These are phyloP conservation scores for Ailanthus altissimus DNA, from an alignment of 345 rosid genomes.

Conservation along the genomic window DNA sequence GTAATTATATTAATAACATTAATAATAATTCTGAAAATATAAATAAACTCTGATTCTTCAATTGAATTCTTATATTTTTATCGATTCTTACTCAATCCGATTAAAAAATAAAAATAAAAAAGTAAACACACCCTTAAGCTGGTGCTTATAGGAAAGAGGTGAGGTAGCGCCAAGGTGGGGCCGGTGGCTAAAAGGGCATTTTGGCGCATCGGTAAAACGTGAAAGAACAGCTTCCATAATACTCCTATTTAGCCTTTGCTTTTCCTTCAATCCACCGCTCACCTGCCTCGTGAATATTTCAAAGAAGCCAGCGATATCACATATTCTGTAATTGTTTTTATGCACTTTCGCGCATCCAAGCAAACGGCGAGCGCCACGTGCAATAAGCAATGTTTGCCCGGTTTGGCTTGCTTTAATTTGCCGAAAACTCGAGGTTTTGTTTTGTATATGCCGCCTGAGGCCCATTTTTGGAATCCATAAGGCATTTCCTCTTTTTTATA, in stretches of 20 bases:
- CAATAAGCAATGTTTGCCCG: neutral
- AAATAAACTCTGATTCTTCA: too few relatives aligned
- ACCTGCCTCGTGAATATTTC: neutral
- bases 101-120: too few relatives aligned
- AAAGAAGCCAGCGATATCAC: slow-evolving; percentile 1
- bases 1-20: too few relatives aligned
- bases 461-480: neutral
- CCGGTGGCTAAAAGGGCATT: too few relatives aligned
- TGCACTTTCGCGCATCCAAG: slow-evolving; percentile 5
- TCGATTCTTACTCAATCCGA: too few relatives aligned
- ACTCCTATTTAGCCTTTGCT: slow-evolving; percentile 23
- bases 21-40: too few relatives aligned
- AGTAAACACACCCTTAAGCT: too few relatives aligned
- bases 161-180: too few relatives aligned
- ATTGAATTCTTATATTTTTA: too few relatives aligned
- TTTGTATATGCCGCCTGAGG: neutral
- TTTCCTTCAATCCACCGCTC: slow-evolving; percentile 15
- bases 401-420: slow-evolving; percentile 18
- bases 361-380: slow-evolving; percentile 14
- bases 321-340: neutral
- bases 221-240: neutral
- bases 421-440: neutral
- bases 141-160: too few relatives aligned
- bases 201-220: neutral
- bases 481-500: neutral